phyloP scores from a whole-genome alignment of 768 basidiomycete genomes.

The Favolaschia claudopus region DNA sequence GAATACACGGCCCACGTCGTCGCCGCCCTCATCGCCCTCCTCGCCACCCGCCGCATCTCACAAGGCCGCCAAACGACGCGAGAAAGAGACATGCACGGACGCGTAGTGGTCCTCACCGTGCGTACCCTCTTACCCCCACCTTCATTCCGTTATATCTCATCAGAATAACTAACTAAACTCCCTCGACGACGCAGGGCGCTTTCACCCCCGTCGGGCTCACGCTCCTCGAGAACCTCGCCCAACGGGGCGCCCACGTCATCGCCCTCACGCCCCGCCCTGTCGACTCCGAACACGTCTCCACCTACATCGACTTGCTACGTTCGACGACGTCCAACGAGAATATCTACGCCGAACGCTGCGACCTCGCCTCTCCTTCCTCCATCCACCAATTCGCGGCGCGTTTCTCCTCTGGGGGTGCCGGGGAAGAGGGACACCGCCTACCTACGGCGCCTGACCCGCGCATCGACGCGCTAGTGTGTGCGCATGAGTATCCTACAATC shows the following conservation, averaged over 20 bases:
- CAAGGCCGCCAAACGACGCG: slow-evolving; percentile 76
- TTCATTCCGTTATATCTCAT: slow-evolving; percentile 4
- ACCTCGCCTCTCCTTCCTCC: slow-evolving; percentile 69
- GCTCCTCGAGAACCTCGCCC: slow-evolving; percentile 68
- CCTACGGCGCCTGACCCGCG: too few relatives aligned
- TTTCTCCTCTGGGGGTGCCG: too few relatives aligned
- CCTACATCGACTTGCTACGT: slow-evolving; percentile 72
- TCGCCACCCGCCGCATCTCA: slow-evolving; percentile 63
- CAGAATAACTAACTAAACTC: too few relatives aligned
- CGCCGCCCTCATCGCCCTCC: slow-evolving; percentile 50
- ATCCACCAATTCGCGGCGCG: slow-evolving; percentile 73
- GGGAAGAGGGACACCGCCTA: too few relatives aligned
- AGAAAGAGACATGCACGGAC: slow-evolving; percentile 78
- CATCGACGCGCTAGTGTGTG: slow-evolving; percentile 81
- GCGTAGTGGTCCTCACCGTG: slow-evolving; percentile 77
- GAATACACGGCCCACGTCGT: slow-evolving; percentile 64
- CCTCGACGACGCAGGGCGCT: slow-evolving; percentile 57
- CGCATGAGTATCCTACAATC: slow-evolving; percentile 77
- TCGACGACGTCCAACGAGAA: slow-evolving; percentile 75
- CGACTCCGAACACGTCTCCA: slow-evolving; percentile 58
- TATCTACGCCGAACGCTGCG: slow-evolving; percentile 83
- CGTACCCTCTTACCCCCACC: slow-evolving; percentile 35
- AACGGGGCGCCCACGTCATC: slow-evolving; percentile 81
- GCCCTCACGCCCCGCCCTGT: slow-evolving; percentile 71
- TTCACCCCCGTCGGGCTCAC: slow-evolving; percentile 80